Evolutionary conservation across 495 filamentous ascomycete genomes (phyloP).

Genomic region (Hypoxylon subgilvum): DNA sequence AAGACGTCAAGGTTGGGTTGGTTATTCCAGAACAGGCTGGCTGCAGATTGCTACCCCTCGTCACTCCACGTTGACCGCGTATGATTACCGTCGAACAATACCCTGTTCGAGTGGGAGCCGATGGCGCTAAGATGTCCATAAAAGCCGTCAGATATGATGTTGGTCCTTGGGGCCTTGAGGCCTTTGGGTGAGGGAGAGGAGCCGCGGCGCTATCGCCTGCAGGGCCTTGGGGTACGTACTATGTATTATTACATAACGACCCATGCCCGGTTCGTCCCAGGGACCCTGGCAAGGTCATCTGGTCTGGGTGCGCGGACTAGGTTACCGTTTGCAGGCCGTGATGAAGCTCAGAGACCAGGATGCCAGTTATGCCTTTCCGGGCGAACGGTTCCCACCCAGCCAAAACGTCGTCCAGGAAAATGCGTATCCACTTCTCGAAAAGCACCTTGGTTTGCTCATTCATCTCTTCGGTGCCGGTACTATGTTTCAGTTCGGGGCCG

Average conservation of each 20-base stretch:
- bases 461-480: constrained; percentile 14
- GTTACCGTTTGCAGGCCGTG: constrained; percentile 39
- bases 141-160: constrained; percentile 39
- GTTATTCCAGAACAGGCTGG: constrained; percentile 34
- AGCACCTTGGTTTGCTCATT: constrained; percentile 18
- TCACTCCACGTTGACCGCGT: constrained; percentile 39
- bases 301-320: constrained; percentile 36
- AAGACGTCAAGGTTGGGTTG: constrained; percentile 38
- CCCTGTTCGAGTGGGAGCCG: constrained; percentile 38
- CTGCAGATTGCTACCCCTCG: constrained; percentile 41
- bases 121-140: constrained; percentile 39
- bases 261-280: constrained; percentile 34
- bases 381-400: constrained; percentile 34
- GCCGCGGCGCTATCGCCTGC: constrained; percentile 39
- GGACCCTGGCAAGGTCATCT: constrained; percentile 34
- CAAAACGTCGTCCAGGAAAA: constrained; percentile 24
- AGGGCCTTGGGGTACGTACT: constrained; percentile 26
- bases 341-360: constrained; percentile 28
- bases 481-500: constrained; percentile 22
- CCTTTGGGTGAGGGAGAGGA: no score
- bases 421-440: constrained; percentile 27
- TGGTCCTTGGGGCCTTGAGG: constrained; percentile 12
- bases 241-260: no score
- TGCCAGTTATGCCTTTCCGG: constrained; percentile 21
- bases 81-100: constrained; percentile 36